Evolutionary conservation across 495 filamentous ascomycete species (phyloP).

Genomic region (Trichoderma virens): DNA sequence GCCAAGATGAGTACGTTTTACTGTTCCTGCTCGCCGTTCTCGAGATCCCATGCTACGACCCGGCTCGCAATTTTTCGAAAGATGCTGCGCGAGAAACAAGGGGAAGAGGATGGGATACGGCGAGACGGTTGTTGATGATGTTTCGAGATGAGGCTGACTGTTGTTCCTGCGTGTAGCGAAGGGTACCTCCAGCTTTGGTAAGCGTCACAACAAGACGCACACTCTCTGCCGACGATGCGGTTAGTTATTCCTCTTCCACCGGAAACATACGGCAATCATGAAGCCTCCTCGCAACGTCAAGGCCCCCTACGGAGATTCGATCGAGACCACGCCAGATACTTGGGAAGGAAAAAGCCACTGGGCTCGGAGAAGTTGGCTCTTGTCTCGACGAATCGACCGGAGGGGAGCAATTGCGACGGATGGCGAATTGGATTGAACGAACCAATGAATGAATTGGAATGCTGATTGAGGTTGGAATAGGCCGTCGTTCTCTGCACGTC

Average conservation of each 20-base stretch:
- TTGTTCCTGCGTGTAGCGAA: slow-evolving; percentile 44
- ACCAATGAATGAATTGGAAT: neutral
- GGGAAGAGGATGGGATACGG: neutral
- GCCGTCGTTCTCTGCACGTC: slow-evolving; percentile 94
- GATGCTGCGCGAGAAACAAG: neutral
- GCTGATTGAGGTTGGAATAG: slow-evolving; percentile 33
- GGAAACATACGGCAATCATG: neutral
- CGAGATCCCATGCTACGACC: neutral
- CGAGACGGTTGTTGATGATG: neutral
- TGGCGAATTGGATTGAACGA: slow-evolving; percentile 3
- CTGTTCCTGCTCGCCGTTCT: neutral
- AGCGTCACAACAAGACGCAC: slow-evolving; percentile 99
- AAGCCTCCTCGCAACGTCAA: neutral
- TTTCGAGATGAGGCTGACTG: slow-evolving; percentile 5
- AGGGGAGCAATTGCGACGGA: slow-evolving; percentile 4
- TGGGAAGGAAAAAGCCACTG: neutral
- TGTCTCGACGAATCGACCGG: slow-evolving; percentile 4
- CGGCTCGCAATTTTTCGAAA: neutral
- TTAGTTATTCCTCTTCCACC: slow-evolving; percentile 39
- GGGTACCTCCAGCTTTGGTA: slow-evolving; percentile 96
- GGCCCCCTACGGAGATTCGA: neutral
- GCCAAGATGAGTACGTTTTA: slow-evolving; percentile 37
- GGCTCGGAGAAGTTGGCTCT: neutral
- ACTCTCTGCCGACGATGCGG: slow-evolving; percentile 99
- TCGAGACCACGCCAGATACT: slow-evolving; percentile 1